Evolutionary conservation across 208 protist species (phyloP), one percentile per base, ranked within the genome.

Genomic region (Wallacemonas sp.): DNA sequence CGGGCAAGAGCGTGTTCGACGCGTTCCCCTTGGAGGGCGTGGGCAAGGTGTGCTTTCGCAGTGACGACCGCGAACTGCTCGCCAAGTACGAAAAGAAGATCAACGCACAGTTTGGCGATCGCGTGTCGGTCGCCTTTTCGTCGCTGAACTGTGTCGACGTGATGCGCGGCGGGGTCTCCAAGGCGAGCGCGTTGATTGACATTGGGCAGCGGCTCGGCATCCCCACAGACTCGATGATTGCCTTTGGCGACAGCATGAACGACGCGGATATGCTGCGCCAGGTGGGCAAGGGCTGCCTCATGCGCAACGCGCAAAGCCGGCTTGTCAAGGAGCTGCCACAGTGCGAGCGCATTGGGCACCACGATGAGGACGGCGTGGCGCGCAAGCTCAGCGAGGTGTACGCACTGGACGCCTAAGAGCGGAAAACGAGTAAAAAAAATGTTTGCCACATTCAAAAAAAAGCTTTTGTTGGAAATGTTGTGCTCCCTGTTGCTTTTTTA

Each of bases 191-290:
- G 18, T 46, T 93, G 16, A n/a, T 57, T 14, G 77, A 78, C 10
- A 74, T 89, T 52, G 66, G 76, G 26, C 38, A 49, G n/a, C 64
- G 52, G 12, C 20, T 87, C 3, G 54, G 41, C 4, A 26, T 44
- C 31, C 39, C 12, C 14, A 29, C 50, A 5, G 31, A 46, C n/a
- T 73, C 72, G 7, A 67, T 86, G 68, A 57, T 84, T 10, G 69
- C 73, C 12, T 89, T 89, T 62, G 83, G 83, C 0, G 83, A 89
- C 44, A 81, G 80, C 67, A 89, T 89, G 83, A 86, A 89, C 55
- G 83, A 89, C 48, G 62, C 67, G 46, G 73, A 73, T 29, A 86
- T 89, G 79, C 69, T 89, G 36, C 42, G 50, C 16, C 48, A 41
- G 14, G 73, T 59, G 2, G 83, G 80, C 32, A 78, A 69, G 50